A percentile compares a stretch with the other conserved stretches of the same genome.
Conservation (phyloP, 345 rosid genomes). For the Bretschneidera sinensis region DNA sequence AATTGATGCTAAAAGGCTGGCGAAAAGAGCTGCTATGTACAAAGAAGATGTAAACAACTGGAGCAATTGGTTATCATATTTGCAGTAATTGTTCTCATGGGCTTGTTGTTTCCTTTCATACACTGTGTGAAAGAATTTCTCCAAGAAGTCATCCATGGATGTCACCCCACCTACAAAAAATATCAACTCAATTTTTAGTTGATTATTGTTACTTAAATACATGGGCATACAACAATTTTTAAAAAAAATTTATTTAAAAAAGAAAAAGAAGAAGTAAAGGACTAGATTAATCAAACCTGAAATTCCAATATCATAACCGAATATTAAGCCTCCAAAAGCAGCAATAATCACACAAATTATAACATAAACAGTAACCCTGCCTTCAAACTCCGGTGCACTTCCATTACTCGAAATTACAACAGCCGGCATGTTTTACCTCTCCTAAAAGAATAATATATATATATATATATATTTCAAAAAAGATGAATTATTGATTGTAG, state of each 20-base stretch:
- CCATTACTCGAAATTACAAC: too few relatives aligned
- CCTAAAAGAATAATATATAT: too few relatives aligned
- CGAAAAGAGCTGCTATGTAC: conserved; percentile 38
- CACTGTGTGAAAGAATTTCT: conserved; percentile 35
- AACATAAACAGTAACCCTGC: conserved; percentile 39
- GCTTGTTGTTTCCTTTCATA: conserved; percentile 35
- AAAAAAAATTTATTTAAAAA: too few relatives aligned
- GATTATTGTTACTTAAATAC: too few relatives aligned
- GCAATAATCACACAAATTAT: conserved; percentile 37
- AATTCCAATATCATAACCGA: conserved; percentile 60
- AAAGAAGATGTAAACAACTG: conserved; percentile 54
- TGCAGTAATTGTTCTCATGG: conserved; percentile 48
- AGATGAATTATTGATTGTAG: too few relatives aligned
- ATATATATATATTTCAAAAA: too few relatives aligned
- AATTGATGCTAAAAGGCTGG: conserved; percentile 38
- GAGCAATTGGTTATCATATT: conserved; percentile 33
- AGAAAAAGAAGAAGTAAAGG: neutral
- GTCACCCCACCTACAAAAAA: conserved; percentile 62
- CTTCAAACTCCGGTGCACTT: conserved; percentile 49
- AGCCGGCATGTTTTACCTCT: conserved; percentile 30
- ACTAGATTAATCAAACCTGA: conserved; percentile 26
- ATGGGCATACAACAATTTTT: too few relatives aligned
- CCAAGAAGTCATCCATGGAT: conserved; percentile 49
- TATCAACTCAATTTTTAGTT: too few relatives aligned
- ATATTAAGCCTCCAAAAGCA: conserved; percentile 53